phyloP scores from a whole-genome alignment of 306 rosid species.

The Clitoria ternatea region DNA sequence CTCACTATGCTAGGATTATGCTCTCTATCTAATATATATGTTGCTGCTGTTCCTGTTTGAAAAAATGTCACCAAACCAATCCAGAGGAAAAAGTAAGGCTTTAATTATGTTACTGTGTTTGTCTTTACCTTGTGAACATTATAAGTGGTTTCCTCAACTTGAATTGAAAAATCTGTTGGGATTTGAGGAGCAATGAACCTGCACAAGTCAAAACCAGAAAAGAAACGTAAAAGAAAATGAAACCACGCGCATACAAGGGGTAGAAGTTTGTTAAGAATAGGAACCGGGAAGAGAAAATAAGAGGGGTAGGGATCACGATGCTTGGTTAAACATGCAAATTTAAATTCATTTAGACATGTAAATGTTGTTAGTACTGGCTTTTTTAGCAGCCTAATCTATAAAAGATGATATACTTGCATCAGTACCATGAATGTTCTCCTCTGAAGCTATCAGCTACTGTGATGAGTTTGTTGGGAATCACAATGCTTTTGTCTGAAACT shows the following conservation, averaged over 20 bases:
- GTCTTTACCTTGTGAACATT: slow-evolving; percentile 80
- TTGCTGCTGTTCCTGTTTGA: background rate
- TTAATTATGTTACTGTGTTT: slow-evolving; percentile 2
- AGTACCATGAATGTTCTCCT: slow-evolving; percentile 61
- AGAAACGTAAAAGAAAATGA: background rate
- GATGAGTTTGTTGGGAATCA: slow-evolving; percentile 55
- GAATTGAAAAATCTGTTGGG: slow-evolving; percentile 71
- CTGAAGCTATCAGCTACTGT: slow-evolving; percentile 46
- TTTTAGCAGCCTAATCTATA: slow-evolving; percentile 2
- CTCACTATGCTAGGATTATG: slow-evolving; percentile 10
- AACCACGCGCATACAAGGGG: background rate
- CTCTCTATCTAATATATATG: background rate
- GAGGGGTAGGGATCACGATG: background rate
- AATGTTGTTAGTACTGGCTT: background rate
- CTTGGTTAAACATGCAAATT: slow-evolving; percentile 16
- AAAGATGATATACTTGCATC: background rate
- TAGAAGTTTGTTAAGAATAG: slow-evolving; percentile 3
- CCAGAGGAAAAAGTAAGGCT: background rate
- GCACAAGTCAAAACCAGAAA: slow-evolving; percentile 30
- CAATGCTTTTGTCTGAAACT: slow-evolving; percentile 50
- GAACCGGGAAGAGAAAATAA: background rate
- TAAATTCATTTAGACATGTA: background rate
- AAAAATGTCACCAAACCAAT: background rate
- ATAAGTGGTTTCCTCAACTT: slow-evolving; percentile 64
- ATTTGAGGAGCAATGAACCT: slow-evolving; percentile 82